Evolutionary conservation across 768 basidiomycete genomes (phyloP).

Genomic region (Leccinum truebloodii): DNA sequence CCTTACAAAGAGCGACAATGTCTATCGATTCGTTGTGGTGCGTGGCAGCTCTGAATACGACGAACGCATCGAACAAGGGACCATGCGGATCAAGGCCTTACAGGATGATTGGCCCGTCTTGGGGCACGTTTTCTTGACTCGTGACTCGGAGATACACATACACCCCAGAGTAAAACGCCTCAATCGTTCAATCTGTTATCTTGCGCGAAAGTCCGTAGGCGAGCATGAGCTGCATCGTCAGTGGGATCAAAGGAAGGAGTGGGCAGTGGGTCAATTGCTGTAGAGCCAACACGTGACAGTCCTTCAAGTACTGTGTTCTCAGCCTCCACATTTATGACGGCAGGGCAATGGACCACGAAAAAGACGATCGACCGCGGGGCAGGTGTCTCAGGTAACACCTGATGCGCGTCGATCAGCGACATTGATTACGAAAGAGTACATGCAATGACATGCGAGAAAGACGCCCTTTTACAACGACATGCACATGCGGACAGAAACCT

Average conservation of each 20-base stretch:
- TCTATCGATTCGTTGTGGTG: constrained; percentile 76
- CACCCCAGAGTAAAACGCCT: constrained; percentile 62
- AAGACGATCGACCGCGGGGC: constrained; percentile 72
- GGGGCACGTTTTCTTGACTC: constrained; percentile 56
- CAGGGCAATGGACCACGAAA: not conserved
- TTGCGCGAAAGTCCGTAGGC: constrained; percentile 60
- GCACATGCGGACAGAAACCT: constrained; percentile 12
- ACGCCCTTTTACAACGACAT: constrained; percentile 24
- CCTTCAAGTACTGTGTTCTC: not conserved
- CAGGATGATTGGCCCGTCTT: constrained; percentile 61
- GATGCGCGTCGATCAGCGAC: constrained; percentile 91
- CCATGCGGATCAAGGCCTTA: constrained; percentile 30
- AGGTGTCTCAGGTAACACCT: constrained; percentile 54
- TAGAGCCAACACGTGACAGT: not conserved
- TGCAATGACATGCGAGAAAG: constrained; percentile 31
- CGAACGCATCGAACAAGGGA: not conserved
- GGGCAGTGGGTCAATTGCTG: not conserved
- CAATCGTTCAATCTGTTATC: constrained; percentile 61
- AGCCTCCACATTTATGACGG: not conserved
- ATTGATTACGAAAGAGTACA: constrained; percentile 42
- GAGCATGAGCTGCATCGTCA: constrained; percentile 48
- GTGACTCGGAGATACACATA: constrained; percentile 57
- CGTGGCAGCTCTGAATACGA: constrained; percentile 46
- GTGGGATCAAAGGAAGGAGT: not conserved
- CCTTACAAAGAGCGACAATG: constrained; percentile 45